A percentile compares a stretch with the other conserved stretches of the same genome.
These are phyloP conservation scores for Boletus calvinii DNA, from an alignment of 1,284 basidiomycete genomes.

Conservation along the genomic window DNA sequence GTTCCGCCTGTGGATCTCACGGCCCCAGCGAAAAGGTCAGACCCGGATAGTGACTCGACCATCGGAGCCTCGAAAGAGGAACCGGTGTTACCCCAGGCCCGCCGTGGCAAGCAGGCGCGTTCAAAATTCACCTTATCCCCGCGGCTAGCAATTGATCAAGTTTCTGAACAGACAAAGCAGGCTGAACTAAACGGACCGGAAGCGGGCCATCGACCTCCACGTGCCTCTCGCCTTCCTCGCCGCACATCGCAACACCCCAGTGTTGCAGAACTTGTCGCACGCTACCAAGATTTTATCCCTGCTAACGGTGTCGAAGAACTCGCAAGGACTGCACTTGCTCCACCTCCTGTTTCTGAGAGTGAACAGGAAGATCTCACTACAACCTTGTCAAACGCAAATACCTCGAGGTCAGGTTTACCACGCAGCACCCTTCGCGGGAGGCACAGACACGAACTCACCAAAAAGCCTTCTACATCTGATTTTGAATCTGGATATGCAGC, in stretches of 20 bases:
- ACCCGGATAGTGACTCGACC: conserved; percentile 85
- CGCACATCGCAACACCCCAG: conserved; percentile 56
- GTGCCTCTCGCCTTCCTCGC: conserved; percentile 70
- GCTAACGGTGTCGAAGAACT: conserved; percentile 70
- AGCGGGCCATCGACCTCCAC: conserved; percentile 22
- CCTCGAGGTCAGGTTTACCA: conserved; percentile 31
- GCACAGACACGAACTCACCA: conserved; percentile 44
- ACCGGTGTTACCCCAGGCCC: conserved; percentile 22
- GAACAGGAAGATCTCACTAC: conserved; percentile 58
- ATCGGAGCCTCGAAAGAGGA: conserved; percentile 69
- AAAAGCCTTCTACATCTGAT: conserved; percentile 73
- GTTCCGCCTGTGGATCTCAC: conserved; percentile 6
- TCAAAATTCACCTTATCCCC: neutral
- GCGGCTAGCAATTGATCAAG: neutral
- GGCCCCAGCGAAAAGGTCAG: conserved; percentile 39
- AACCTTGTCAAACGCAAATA: conserved; percentile 23
- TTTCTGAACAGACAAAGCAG: conserved; percentile 20
- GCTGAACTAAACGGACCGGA: conserved; percentile 25
- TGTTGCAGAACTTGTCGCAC: conserved; percentile 84
- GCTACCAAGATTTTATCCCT: conserved; percentile 76
- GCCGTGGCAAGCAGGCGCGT: conserved; percentile 29
- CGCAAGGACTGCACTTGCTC: conserved; percentile 63
- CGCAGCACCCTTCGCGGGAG: conserved; percentile 47
- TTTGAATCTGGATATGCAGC: conserved; percentile 87
- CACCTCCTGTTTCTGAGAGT: conserved; percentile 63